These are phyloP conservation scores for Talaromyces liani DNA, from an alignment of 495 filamentous ascomycete genomes.

Conservation along the genomic window DNA sequence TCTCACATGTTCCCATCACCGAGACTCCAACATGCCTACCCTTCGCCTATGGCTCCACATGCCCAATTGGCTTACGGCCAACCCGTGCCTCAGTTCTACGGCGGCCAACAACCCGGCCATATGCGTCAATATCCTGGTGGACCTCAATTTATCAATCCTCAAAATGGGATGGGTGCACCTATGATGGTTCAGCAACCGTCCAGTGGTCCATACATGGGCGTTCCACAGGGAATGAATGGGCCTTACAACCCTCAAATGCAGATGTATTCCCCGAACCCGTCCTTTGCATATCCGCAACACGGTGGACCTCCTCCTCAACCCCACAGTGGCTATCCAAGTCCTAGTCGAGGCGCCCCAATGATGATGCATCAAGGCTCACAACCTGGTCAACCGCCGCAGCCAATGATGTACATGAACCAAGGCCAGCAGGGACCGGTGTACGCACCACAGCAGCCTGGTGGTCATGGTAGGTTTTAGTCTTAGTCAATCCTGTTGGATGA, in stretches of 20 bases:
- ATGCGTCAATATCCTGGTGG: constrained; percentile 43
- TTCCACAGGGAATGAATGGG: constrained; percentile 49
- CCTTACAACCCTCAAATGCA: constrained; percentile 61
- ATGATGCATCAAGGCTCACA: constrained; percentile 82
- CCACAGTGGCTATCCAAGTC: constrained; percentile 77
- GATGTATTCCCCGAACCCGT: constrained; percentile 64
- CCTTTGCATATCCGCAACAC: constrained; percentile 57
- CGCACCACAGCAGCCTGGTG: constrained; percentile 49
- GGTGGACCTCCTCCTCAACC: constrained; percentile 53
- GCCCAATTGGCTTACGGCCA: constrained; percentile 66
- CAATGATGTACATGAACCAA: constrained; percentile 59
- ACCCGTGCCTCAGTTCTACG: constrained; percentile 61
- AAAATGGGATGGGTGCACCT: constrained; percentile 59
- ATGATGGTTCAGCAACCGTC: constrained; percentile 80
- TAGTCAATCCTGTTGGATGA: constrained; percentile 8
- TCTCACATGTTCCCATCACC: constrained; percentile 75
- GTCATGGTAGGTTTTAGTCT: constrained; percentile 52
- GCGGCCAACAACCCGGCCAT: constrained; percentile 41
- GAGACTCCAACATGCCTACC: constrained; percentile 64
- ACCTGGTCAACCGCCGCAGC: constrained; percentile 54
- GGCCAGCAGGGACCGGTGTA: constrained; percentile 62
- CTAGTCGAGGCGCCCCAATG: constrained; percentile 67
- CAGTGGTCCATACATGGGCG: constrained; percentile 43
- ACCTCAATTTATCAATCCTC: constrained; percentile 57
- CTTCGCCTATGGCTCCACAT: constrained; percentile 59